Evolutionary conservation across 495 filamentous ascomycete species (phyloP).

Genomic region (Annulohypoxylon stygium): DNA sequence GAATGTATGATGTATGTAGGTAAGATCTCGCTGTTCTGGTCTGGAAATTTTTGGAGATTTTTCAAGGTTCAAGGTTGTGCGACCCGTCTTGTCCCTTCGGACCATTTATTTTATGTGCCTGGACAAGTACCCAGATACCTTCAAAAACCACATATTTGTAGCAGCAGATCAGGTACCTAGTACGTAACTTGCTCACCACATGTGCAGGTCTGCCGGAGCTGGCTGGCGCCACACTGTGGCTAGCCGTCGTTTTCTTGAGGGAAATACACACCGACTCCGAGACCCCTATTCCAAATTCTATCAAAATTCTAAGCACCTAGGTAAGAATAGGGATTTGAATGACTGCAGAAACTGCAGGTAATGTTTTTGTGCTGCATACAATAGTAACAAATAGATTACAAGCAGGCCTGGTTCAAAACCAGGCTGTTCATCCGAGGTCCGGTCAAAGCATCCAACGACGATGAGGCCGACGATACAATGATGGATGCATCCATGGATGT

Average conservation of each 20-base stretch:
- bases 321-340: not conserved
- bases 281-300: not conserved
- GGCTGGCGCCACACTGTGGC: slow-evolving; percentile 14
- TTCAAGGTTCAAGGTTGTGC: slow-evolving; percentile 1
- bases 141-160: too few relatives aligned
- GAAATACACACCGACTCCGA: not conserved
- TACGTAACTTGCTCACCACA: not conserved
- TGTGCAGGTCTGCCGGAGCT: not conserved
- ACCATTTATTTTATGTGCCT: slow-evolving; percentile 6
- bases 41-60: slow-evolving; percentile 29
- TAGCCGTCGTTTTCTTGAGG: not conserved
- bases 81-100: slow-evolving; percentile 19
- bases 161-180: not conserved
- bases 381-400: too few relatives aligned
- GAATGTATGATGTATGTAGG: too few relatives aligned
- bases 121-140: not conserved
- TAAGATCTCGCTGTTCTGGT: not conserved
- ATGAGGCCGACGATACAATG: not conserved
- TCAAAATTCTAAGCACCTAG: too few relatives aligned
- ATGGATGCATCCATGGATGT: not conserved
- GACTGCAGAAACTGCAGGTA: not conserved
- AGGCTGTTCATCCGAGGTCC: not conserved
- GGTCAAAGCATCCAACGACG: not conserved
- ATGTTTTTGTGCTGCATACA: too few relatives aligned
- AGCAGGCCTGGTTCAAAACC: not conserved